Conservation (phyloP, 345 rosid genomes). For the Excoecaria agallocha region DNA sequence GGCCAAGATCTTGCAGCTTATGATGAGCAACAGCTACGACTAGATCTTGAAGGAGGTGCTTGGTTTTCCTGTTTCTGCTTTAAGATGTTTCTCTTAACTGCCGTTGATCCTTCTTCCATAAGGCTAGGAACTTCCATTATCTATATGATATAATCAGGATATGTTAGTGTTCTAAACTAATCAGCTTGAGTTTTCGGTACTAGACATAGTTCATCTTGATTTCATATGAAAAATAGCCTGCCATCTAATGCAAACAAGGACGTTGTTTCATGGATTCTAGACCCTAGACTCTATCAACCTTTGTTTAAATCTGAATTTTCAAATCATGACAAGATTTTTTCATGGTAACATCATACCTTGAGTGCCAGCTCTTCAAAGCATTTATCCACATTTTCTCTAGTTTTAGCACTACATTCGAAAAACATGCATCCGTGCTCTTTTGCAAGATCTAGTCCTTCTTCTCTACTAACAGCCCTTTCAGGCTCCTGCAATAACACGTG, state of each 20-base stretch:
- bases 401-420: conserved; percentile 90
- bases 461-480: conserved; percentile 79
- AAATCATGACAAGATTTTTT: no score
- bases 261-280: no score
- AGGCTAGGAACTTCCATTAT: conserved; percentile 96
- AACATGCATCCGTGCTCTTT: conserved; percentile 68
- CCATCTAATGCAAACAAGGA: not conserved
- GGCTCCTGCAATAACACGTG: conserved; percentile 55
- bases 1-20: not conserved
- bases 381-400: conserved; percentile 77
- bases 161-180: conserved; percentile 1
- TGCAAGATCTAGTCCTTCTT: conserved; percentile 79
- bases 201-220: not conserved
- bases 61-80: conserved; percentile 66
- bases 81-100: conserved; percentile 63
- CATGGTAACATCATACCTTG: conserved; percentile 44
- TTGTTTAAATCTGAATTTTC: no score
- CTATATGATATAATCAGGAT: conserved; percentile 29
- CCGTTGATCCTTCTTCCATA: conserved; percentile 80
- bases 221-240: not conserved
- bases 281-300: no score
- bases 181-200: not conserved
- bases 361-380: conserved; percentile 91
- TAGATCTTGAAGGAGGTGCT: conserved; percentile 22
- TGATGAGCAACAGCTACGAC: conserved; percentile 53